Base-by-base conservation (phyloP, 352 stramenopile genomes). In the Pythium inflatum region DNA sequence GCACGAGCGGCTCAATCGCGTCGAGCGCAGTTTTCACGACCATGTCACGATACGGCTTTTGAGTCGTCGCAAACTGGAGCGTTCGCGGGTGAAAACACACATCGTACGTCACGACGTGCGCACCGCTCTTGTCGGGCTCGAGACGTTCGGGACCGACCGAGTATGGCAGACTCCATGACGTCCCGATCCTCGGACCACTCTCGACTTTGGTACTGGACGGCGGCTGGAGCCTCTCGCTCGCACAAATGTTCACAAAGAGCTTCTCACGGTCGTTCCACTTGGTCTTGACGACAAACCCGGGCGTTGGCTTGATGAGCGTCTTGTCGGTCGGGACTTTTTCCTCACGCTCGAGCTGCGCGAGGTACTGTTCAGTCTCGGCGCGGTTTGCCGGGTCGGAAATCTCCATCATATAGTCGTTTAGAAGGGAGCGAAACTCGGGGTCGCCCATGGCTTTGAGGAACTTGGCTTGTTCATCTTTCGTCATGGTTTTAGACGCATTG, bases 391-490 rank as follows among this genome's bases (percentile, higher is more conserved):
- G 93, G 79, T 99, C 93, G 20, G 88, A 92, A 54, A 98, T 96
- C 74, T 98, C 94, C 28, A 89, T 74, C 79, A 98, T 97, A 77
- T 98, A 99, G 34, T 98, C 94, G 59, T 91, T 89, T 43, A 99
- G 73, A 27, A 99, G 78, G 58, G 90, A 87, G 13, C 91, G 89
- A 77, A 99, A 98, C 62, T 96, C 82, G 0, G 92, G 85, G 60
- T 98, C 80, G 58, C 90, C 79, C 80, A 98, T 97, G 38, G 94
- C 94, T 53, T 86, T 83, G 33, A 96, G 75, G 73, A 98, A 97
- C 62, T 88, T 88, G 18, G 90, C 61, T 71, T 97, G 82, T 66
- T 97, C 88, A 9, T 91, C 76, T 12, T 53, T 38, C 25, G 62
- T 85, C 68, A 91, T 83, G 18, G 65, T 16, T 14, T 48, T 60